Conservation (phyloP, 202 grass and related monocot species). For the Alloteropsis angusta region DNA sequence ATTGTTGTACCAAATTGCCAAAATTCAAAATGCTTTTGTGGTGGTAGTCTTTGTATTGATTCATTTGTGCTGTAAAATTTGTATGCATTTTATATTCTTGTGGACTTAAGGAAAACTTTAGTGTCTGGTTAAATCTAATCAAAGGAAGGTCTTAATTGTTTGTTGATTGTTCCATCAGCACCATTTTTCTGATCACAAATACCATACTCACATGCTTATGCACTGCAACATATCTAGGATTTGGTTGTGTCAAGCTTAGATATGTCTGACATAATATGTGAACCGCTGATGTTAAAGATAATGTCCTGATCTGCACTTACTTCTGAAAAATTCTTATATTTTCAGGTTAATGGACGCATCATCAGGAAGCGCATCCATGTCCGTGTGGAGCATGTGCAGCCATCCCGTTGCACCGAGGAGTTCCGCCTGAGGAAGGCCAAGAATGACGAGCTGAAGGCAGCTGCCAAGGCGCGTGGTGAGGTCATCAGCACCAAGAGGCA, state of each 20-base stretch:
- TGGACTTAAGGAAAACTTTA: too few relatives aligned
- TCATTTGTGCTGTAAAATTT: too few relatives aligned
- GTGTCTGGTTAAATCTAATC: not conserved
- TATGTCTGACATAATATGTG: not conserved
- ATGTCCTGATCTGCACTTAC: not conserved
- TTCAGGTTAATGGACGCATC: constrained; percentile 59
- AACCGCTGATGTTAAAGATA: not conserved
- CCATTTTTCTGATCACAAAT: not conserved
- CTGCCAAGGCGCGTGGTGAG: constrained; percentile 53
- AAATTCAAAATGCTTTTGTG: not conserved
- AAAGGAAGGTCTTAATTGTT: not conserved
- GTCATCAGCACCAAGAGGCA: constrained; percentile 82
- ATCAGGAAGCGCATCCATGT: constrained; percentile 86
- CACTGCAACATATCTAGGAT: not conserved
- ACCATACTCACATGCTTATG: not conserved
- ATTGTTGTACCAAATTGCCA: not conserved
- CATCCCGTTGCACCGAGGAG: constrained; percentile 72
- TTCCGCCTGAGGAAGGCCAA: constrained; percentile 60
- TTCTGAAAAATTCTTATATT: not conserved
- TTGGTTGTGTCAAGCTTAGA: not conserved
- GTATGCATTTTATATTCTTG: too few relatives aligned
- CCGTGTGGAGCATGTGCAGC: constrained; percentile 69
- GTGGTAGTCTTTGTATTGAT: not conserved
- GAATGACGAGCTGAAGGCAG: constrained; percentile 60
- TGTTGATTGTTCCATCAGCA: not conserved